Conservation (phyloP, 2,329 filamentous ascomycete species). For the Aspergillus tanneri region DNA sequence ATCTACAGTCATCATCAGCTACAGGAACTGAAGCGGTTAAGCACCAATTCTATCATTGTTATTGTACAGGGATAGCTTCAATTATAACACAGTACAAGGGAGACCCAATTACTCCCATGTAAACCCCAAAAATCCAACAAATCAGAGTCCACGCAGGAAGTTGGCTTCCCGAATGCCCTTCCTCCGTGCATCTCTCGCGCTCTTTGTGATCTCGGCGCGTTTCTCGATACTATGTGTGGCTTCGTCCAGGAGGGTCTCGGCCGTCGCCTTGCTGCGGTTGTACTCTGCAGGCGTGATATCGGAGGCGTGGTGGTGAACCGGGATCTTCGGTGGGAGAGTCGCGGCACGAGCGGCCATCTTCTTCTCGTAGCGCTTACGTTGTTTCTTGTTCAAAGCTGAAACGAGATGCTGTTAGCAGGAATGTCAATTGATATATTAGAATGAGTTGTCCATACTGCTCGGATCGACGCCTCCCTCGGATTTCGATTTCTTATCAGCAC, state of each 20-base stretch:
- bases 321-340: constrained; percentile 41
- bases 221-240: constrained; percentile 40
- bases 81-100: constrained; percentile 9
- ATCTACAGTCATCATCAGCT: too few relatives aligned
- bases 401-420: constrained; percentile 16
- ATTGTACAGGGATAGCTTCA: constrained; percentile 17
- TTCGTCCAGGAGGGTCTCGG: constrained; percentile 28
- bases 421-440: constrained; percentile 3
- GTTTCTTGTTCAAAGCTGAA: constrained; percentile 49
- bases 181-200: constrained; percentile 45
- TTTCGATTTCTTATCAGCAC: constrained; percentile 34
- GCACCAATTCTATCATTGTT: constrained; percentile 8
- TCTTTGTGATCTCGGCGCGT: constrained; percentile 45
- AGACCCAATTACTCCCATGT: not conserved
- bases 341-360: constrained; percentile 45
- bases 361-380: constrained; percentile 48
- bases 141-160: constrained; percentile 49
- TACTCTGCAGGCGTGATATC: constrained; percentile 45
- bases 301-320: constrained; percentile 46
- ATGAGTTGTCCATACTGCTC: constrained; percentile 33
- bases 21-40: too few relatives aligned
- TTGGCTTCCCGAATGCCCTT: constrained; percentile 49
- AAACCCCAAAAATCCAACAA: constrained; percentile 5
- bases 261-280: constrained; percentile 26
- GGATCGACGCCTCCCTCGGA: constrained; percentile 39